phyloP scores from a whole-genome alignment of 2,329 filamentous ascomycete genomes.

The Fusarium humuli region DNA sequence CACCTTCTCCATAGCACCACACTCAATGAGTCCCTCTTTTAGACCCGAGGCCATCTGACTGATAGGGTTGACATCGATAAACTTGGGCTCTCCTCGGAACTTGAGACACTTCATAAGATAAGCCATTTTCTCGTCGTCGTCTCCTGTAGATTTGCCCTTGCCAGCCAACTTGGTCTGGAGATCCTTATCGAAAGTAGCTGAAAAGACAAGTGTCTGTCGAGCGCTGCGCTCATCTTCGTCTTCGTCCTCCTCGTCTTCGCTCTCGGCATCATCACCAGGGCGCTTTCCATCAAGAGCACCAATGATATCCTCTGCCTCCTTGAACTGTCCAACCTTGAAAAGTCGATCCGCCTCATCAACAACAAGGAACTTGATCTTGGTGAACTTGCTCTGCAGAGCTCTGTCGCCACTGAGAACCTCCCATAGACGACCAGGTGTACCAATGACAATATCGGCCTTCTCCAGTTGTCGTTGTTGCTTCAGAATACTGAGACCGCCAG shows the following conservation, averaged over 20 bases:
- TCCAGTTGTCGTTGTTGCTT: constrained; percentile 90
- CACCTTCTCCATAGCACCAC: constrained; percentile 91
- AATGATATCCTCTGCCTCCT: constrained; percentile 91
- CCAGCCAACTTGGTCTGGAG: constrained; percentile 91
- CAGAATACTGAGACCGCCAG: constrained; percentile 90
- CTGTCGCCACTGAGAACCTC: constrained; percentile 85
- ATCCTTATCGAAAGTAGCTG: constrained; percentile 92
- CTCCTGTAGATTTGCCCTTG: constrained; percentile 70
- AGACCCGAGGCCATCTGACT: constrained; percentile 89
- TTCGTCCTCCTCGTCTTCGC: constrained; percentile 63
- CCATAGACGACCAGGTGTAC: constrained; percentile 92
- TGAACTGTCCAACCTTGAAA: constrained; percentile 92
- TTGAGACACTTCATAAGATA: constrained; percentile 91
- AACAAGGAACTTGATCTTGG: constrained; percentile 82
- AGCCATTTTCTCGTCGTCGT: constrained; percentile 85
- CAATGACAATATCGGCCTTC: constrained; percentile 91
- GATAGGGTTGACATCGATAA: constrained; percentile 90
- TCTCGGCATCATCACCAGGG: constrained; percentile 66
- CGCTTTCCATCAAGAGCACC: constrained; percentile 80
- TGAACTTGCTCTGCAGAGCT: constrained; percentile 76
- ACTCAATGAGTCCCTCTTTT: constrained; percentile 92
- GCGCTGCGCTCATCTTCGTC: constrained; percentile 54
- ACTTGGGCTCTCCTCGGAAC: constrained; percentile 87
- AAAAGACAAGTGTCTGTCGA: constrained; percentile 94
- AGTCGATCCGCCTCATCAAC: constrained; percentile 95